These are phyloP conservation scores for Didymella glomerata DNA, from an alignment of 2,329 filamentous ascomycete genomes.

Conservation along the genomic window DNA sequence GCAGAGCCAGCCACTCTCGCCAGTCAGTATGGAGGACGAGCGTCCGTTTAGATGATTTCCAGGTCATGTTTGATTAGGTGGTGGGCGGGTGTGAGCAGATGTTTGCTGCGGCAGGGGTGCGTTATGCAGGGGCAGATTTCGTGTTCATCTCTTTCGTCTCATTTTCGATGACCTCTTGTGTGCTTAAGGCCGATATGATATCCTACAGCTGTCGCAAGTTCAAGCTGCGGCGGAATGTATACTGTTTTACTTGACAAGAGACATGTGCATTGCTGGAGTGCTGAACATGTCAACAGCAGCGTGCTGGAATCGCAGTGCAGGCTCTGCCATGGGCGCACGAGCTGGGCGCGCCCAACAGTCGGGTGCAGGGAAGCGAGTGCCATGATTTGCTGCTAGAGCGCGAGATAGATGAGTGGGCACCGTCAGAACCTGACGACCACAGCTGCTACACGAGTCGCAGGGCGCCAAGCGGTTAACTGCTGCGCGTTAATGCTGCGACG, in stretches of 20 bases:
- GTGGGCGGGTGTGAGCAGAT: background rate
- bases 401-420: background rate
- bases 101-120: constrained; percentile 4
- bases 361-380: background rate
- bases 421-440: too few relatives aligned
- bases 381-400: background rate
- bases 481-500: background rate
- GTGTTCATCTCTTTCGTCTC: constrained; percentile 16
- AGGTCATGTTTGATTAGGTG: background rate
- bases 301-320: background rate
- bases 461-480: background rate
- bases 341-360: background rate
- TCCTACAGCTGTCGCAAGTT: background rate
- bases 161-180: background rate
- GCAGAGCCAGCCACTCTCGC: constrained; percentile 51
- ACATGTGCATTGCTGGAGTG: too few relatives aligned
- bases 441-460: background rate
- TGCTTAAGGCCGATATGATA: background rate
- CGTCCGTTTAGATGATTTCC: constrained; percentile 40
- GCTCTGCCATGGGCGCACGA: background rate
- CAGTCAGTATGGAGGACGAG: constrained; percentile 50
- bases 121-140: constrained; percentile 14
- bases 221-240: background rate
- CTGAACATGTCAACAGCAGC: too few relatives aligned
- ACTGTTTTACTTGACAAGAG: background rate